Conservation (phyloP, 495 filamentous ascomycete species). For the Bombardia bombarda region DNA sequence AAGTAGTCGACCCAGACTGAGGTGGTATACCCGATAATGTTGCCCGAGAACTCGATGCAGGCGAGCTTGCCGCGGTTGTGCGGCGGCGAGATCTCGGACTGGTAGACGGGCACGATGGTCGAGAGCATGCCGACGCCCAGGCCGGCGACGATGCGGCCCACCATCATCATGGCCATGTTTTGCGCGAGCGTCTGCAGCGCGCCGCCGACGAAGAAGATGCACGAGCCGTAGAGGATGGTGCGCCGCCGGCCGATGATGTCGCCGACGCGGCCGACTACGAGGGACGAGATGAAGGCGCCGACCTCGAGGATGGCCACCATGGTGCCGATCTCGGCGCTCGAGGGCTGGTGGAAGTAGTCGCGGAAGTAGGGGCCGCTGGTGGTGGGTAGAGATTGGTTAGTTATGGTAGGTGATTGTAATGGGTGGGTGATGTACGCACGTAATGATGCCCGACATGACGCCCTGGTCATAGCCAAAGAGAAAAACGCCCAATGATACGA, state of each 20-base stretch:
- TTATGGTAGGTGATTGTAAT: too few species aligned
- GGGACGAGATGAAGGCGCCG: conserved; percentile 83
- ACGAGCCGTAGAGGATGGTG: conserved; percentile 90
- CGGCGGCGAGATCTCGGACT: conserved; percentile 94
- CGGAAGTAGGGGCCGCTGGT: conserved; percentile 77
- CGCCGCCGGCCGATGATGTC: conserved; percentile 84
- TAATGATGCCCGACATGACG: conserved; percentile 99
- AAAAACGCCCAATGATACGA: conserved; percentile 96
- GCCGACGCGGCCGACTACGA: conserved; percentile 81
- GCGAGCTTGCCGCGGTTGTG: conserved; percentile 93
- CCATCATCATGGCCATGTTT: conserved; percentile 85
- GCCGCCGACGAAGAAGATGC: conserved; percentile 86
- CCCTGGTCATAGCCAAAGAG: conserved; percentile 98
- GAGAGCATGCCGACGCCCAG: conserved; percentile 90
- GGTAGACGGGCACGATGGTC: conserved; percentile 96
- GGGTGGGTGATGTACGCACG: conserved; percentile 48
- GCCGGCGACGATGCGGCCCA: conserved; percentile 85
- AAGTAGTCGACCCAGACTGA: conserved; percentile 99
- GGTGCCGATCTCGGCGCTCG: conserved; percentile 75
- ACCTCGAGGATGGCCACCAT: conserved; percentile 96
- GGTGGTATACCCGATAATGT: conserved; percentile 88
- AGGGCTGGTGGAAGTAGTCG: conserved; percentile 86
- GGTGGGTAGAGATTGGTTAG: too few species aligned
- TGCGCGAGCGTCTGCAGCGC: conserved; percentile 74
- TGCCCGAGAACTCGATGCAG: conserved; percentile 97